Conservation (phyloP, 176 grass and related monocot species). For the Luzula sylvatica region DNA sequence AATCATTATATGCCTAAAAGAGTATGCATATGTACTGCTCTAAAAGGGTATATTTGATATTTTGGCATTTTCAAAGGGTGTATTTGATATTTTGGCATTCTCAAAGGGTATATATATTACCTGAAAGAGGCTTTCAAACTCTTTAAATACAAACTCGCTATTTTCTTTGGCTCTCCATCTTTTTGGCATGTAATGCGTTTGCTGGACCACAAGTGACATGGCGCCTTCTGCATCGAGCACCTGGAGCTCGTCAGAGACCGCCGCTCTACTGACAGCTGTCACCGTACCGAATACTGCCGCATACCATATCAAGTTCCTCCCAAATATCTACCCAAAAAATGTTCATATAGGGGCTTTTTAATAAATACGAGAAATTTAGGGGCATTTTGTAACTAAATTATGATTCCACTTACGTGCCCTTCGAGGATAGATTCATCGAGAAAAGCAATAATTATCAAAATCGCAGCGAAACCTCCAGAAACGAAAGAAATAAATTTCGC, state of each 20-base stretch:
- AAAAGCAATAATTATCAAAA: constrained; percentile 82
- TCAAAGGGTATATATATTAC: constrained; percentile 15
- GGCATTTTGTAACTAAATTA: neutral
- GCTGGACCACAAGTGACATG: constrained; percentile 67
- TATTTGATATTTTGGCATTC: too few species aligned
- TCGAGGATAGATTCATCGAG: constrained; percentile 87
- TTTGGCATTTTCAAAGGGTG: too few species aligned
- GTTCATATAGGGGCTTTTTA: neutral
- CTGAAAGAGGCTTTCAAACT: constrained; percentile 90
- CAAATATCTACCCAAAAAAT: constrained; percentile 45
- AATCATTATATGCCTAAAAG: too few species aligned
- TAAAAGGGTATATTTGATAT: too few species aligned
- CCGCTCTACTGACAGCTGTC: constrained; percentile 85
- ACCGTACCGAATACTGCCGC: constrained; percentile 94
- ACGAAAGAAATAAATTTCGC: constrained; percentile 97
- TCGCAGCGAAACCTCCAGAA: constrained; percentile 91
- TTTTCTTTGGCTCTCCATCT: constrained; percentile 81
- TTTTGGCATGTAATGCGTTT: constrained; percentile 97
- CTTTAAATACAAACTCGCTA: constrained; percentile 56
- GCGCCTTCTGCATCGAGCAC: constrained; percentile 86
- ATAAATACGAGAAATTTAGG: neutral
- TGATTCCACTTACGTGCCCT: constrained; percentile 57
- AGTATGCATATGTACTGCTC: too few species aligned
- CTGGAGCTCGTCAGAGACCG: constrained; percentile 88
- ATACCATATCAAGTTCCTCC: constrained; percentile 96